Percentiles rank a stretch among this genome's conserved stretches.
Conservation (phyloP, 2,329 filamentous ascomycete species). For the Trematosphaeria pertusa region DNA sequence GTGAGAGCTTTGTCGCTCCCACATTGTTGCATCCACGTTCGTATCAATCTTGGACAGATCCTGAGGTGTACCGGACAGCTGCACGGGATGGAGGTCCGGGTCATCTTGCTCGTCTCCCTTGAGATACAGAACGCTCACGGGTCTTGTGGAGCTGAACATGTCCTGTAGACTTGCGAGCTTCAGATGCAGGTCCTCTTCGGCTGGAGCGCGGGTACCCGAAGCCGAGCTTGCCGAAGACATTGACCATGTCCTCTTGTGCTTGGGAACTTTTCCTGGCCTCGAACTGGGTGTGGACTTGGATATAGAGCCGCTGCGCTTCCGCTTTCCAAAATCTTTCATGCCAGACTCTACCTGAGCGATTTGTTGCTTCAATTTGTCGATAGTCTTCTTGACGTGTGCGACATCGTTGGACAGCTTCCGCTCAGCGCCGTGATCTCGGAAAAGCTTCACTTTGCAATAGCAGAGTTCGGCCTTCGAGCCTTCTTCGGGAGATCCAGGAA, state of each 20-base stretch:
- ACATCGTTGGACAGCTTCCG: constrained; percentile 94
- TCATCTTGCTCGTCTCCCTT: constrained; percentile 80
- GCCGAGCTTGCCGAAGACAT: constrained; percentile 73
- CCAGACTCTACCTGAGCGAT: constrained; percentile 76
- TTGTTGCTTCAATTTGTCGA: constrained; percentile 95
- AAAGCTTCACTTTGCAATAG: constrained; percentile 96
- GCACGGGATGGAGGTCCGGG: constrained; percentile 78
- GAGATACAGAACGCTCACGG: constrained; percentile 79
- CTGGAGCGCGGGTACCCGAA: constrained; percentile 51
- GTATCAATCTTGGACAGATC: constrained; percentile 64
- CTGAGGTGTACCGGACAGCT: constrained; percentile 70
- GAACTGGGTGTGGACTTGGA: constrained; percentile 57
- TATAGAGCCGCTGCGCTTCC: constrained; percentile 64
- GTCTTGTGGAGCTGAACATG: constrained; percentile 86
- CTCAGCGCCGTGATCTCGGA: constrained; percentile 94
- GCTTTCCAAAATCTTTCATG: constrained; percentile 65
- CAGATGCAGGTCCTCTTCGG: constrained; percentile 75
- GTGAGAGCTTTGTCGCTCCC: constrained; percentile 60
- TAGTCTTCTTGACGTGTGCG: constrained; percentile 93
- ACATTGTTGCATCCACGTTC: constrained; percentile 50
- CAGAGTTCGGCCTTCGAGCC: constrained; percentile 72
- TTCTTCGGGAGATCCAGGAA: constrained; percentile 54
- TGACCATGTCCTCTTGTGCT: constrained; percentile 95
- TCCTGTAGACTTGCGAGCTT: constrained; percentile 82
- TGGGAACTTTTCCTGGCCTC: constrained; percentile 79